phyloP scores from a whole-genome alignment of 2,329 filamentous ascomycete genomes.

The Fusarium napiforme region DNA sequence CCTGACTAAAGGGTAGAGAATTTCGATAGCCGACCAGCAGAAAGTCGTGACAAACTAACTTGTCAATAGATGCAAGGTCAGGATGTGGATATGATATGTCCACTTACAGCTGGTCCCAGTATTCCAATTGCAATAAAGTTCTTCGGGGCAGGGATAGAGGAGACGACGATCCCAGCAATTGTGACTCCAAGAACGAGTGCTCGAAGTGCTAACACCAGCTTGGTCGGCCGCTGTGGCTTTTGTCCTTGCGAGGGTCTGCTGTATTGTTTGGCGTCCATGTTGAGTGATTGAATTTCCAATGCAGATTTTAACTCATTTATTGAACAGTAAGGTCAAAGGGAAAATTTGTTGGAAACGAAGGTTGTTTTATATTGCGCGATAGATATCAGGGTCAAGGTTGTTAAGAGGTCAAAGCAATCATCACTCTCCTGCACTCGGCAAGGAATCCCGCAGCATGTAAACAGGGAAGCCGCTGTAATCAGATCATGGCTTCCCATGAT shows the following conservation, averaged over 20 bases:
- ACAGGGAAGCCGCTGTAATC: neutral
- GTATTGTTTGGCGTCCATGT: neutral
- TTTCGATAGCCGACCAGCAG: neutral
- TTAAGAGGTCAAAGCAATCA: neutral
- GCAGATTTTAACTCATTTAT: rapidly evolving
- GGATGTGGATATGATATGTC: rapidly evolving
- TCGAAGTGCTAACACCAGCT: neutral
- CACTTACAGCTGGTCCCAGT: neutral
- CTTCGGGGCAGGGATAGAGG: neutral
- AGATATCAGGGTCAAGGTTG: rapidly evolving
- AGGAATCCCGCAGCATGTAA: too few species aligned
- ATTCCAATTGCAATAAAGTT: neutral
- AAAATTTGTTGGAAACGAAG: neutral
- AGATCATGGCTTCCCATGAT: neutral
- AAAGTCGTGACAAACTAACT: neutral
- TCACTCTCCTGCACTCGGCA: rapidly evolving
- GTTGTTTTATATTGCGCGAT: neutral
- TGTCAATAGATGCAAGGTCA: neutral
- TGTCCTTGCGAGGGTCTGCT: neutral
- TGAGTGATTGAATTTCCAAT: rapidly evolving
- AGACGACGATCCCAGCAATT: neutral
- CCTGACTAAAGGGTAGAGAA: neutral
- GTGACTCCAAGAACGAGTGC: neutral
- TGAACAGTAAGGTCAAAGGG: neutral
- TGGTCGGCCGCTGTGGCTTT: neutral